Evolutionary conservation across 345 rosid species (phyloP).

Genomic region (Gossypium mustelinum): DNA sequence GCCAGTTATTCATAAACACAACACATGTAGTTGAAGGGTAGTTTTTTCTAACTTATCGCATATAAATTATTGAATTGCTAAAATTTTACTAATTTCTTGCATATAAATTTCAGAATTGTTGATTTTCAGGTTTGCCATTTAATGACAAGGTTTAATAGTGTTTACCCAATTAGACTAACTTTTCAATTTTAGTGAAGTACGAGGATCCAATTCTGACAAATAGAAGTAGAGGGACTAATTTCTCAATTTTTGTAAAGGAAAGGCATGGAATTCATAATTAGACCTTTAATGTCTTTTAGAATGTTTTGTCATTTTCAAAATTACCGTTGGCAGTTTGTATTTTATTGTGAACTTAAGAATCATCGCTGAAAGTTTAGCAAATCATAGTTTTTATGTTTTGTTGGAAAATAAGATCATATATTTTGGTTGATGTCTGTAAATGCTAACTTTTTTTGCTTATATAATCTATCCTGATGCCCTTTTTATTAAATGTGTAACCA

Average conservation of each 20-base stretch:
- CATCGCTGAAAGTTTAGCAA: neutral
- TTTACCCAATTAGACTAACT: no score
- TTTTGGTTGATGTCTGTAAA: neutral
- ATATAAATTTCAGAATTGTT: no score
- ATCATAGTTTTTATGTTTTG: neutral
- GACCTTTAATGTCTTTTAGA: neutral
- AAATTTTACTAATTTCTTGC: no score
- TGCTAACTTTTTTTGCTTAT: neutral
- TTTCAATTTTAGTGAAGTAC: neutral
- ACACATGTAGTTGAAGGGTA: no score
- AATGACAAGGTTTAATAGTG: no score
- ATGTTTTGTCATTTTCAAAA: neutral
- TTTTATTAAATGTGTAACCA: slow-evolving; percentile 22
- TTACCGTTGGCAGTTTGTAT: neutral
- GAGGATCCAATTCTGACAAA: neutral
- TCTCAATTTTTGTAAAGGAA: neutral
- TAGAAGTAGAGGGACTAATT: neutral
- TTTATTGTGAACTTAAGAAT: slow-evolving; percentile 1
- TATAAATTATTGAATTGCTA: no score
- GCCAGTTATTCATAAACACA: no score
- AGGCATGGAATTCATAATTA: neutral
- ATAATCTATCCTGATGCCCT: neutral
- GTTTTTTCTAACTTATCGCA: no score
- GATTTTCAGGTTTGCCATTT: no score
- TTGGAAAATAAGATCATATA: neutral